These are phyloP conservation scores for Yamadazyma siamensis DNA, from an alignment of 1,139 yeast species.

Conservation along the genomic window DNA sequence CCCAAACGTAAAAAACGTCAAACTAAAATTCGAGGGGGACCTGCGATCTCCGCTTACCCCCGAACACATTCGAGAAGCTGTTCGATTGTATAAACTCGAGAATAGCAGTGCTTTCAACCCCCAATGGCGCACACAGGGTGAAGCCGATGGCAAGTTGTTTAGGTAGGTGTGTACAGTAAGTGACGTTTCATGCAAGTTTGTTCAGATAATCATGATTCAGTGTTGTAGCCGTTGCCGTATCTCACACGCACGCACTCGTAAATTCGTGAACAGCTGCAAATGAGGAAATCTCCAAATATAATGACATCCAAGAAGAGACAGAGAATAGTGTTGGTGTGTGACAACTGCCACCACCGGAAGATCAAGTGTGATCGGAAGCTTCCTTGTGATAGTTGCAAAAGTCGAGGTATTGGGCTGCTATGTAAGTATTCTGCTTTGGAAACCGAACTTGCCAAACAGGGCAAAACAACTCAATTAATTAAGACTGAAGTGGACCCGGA, in stretches of 20 bases:
- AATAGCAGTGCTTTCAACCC: slow-evolving; percentile 62
- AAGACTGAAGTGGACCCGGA: slow-evolving; percentile 3
- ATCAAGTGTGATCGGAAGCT: slow-evolving; percentile 16
- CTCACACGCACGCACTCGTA: too few relatives aligned
- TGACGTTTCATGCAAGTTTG: too few relatives aligned
- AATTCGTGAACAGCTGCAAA: too few relatives aligned
- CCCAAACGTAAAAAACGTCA: slow-evolving; percentile 24
- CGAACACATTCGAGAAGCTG: slow-evolving; percentile 84
- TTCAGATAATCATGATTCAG: too few relatives aligned
- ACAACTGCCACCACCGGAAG: slow-evolving; percentile 17
- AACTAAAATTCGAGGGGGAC: slow-evolving; percentile 39
- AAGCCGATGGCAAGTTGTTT: slow-evolving; percentile 61
- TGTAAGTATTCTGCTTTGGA: slow-evolving; percentile 15
- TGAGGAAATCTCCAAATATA: neutral
- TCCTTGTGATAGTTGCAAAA: slow-evolving; percentile 16
- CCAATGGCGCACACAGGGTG: slow-evolving; percentile 73
- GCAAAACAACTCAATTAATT: slow-evolving; percentile 7
- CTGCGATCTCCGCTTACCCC: slow-evolving; percentile 66
- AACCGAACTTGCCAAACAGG: slow-evolving; percentile 15
- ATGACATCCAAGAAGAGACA: slow-evolving; percentile 13
- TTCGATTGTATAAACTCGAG: slow-evolving; percentile 70
- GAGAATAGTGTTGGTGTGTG: slow-evolving; percentile 16
- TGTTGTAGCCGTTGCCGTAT: neutral
- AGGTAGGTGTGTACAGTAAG: too few relatives aligned
- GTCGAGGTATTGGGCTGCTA: slow-evolving; percentile 11